Conservation (phyloP, 73 alveolate genomes). For the Uronychia setigera region DNA sequence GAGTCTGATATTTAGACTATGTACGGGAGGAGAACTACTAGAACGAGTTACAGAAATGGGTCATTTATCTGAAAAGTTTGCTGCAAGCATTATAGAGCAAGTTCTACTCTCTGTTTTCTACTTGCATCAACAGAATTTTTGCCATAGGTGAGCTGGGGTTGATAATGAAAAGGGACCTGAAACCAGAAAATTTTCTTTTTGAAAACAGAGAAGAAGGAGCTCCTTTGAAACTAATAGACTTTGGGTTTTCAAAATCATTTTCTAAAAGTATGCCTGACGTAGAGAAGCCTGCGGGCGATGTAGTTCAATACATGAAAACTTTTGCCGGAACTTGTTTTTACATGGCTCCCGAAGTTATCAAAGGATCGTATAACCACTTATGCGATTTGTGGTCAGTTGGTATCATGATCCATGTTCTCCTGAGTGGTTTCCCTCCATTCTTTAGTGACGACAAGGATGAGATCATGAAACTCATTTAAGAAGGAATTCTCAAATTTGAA, state of each 20-base stretch:
- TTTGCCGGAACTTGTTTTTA: conserved; percentile 1
- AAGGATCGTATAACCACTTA: conserved; percentile 8
- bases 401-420: conserved; percentile 26
- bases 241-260: conserved; percentile 12
- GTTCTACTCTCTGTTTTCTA: conserved; percentile 6
- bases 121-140: conserved; percentile 6
- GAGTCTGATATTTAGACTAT: not conserved
- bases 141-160: conserved; percentile 2
- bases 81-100: conserved; percentile 9
- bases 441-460: conserved; percentile 12
- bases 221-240: conserved; percentile 19
- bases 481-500: not conserved
- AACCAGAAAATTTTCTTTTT: conserved; percentile 32
- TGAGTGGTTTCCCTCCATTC: conserved; percentile 49
- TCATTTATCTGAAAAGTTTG: not conserved
- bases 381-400: conserved; percentile 27
- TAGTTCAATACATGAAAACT: conserved; percentile 1
- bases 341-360: conserved; percentile 21
- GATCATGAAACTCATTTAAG: not conserved
- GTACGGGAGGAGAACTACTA: conserved; percentile 29
- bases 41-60: conserved; percentile 7
- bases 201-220: not conserved
- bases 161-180: conserved; percentile 18
- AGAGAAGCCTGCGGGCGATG: no score
- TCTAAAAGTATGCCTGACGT: not conserved